Evolutionary conservation across 2,329 filamentous ascomycete species (phyloP).

Genomic region (Thielaviopsis euricoi): DNA sequence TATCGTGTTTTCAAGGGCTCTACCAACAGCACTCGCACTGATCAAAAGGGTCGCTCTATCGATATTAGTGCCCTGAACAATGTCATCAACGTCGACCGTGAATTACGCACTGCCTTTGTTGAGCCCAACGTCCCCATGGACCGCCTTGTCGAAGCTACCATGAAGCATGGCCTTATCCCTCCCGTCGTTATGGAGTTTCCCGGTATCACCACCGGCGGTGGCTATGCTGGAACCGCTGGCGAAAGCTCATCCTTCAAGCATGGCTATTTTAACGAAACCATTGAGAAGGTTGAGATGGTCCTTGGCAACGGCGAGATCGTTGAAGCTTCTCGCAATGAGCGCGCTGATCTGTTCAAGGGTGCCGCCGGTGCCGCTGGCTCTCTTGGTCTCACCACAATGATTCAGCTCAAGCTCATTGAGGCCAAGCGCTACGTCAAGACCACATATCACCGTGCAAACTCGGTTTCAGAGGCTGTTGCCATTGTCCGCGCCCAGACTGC

Average conservation of each 20-base stretch:
- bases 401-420: constrained; percentile 46
- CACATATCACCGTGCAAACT: constrained; percentile 39
- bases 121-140: constrained; percentile 69
- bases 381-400: constrained; percentile 47
- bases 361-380: constrained; percentile 53
- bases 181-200: constrained; percentile 65
- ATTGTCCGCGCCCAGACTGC: constrained; percentile 31
- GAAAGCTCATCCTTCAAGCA: constrained; percentile 55
- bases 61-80: constrained; percentile 49
- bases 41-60: constrained; percentile 30
- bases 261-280: constrained; percentile 53
- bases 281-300: constrained; percentile 51
- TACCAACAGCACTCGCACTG: constrained; percentile 54
- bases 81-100: constrained; percentile 45
- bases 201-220: constrained; percentile 57
- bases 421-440: constrained; percentile 45
- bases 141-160: constrained; percentile 45
- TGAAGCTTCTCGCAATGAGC: constrained; percentile 26
- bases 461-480: constrained; percentile 29
- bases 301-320: constrained; percentile 49
- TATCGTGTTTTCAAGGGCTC: constrained; percentile 66
- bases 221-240: constrained; percentile 53
- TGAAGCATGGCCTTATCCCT: constrained; percentile 49
- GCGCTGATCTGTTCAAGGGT: constrained; percentile 44
- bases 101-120: constrained; percentile 42